Base-by-base conservation (phyloP, 208 protist genomes). In the Leishmania tarentolae region DNA sequence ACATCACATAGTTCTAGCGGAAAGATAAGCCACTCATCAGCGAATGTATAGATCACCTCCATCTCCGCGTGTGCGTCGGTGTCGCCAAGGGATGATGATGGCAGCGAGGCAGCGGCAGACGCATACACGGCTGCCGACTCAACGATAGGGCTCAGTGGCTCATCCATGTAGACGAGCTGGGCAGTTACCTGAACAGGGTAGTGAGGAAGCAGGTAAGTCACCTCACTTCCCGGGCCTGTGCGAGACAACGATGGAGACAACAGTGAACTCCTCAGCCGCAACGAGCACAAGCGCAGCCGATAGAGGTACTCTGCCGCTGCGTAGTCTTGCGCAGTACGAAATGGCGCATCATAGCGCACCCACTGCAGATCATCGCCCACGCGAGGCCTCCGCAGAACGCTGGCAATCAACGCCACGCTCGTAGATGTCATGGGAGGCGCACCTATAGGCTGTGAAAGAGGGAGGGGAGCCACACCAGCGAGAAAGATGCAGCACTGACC, bases 1-100 rank as follows among this genome's bases (percentile, higher is more conserved):
- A 99, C 61, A 69, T 98, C 94, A 75, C 88, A 84, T 68, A 98
- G 83, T 65, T 88, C 83, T 19, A 99, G 85, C 8, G 96, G 95
- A 17, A 98, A 89, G 47, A 90, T 83, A 17, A 97, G 53, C 86
- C 89, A 92, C 75, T 88, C 85, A 15, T 88, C 70, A 0, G 50
- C 5, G 53, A 83, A 83, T 28, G 59, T 37, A 46, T 72, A 79
- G n/a, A 37, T 42, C 17, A 83, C 63, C 17, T 68, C 68, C 37
- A 79, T 53, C 53, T 71, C 71, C 31, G 35, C 57, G 15, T 42
- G 31, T n/a, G 40, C 31, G 17, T 80, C 19, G 0, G 24, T 42
- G 31, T 46, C 13, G 75, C 42, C 11, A 40, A 69, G 68, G 35
- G 40, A 59, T 44, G 57, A 19, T 3, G n/a, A 21, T 3, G 66